Evolutionary conservation across 2,329 filamentous ascomycete species (phyloP), one percentile per base, ranked within the genome.

Genomic region (Neofusicoccum kwambonambiense): DNA sequence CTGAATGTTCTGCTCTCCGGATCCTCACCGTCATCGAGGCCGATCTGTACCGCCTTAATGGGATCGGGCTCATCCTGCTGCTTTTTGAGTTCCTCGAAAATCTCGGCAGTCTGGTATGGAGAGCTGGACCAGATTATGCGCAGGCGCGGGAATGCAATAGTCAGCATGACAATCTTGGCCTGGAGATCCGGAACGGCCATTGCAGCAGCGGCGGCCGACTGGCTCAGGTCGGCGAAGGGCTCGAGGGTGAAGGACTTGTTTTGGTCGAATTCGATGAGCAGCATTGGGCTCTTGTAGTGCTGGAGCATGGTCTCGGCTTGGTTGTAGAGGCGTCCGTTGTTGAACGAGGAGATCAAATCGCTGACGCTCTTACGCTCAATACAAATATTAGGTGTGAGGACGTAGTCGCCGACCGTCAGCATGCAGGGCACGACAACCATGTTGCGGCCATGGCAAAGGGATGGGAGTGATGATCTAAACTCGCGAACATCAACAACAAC

Each of bases 261-360:
- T 75, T 96, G 91, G 75, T 97, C 93, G 76, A 99, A 99, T 77
- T 99, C 95, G 73, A 99, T 98, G 50, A 99, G 86, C 6, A 99
- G 87, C 86, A 98, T 91, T 0, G 93, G 90, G 69, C 80, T 88
- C 73, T 90, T 90, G 85, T 99, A 99, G 79, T 98, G 89, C 75
- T 92, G 88, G 66, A 96, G 90, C 94, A 99, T 98, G 54, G 90
- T 89, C 78, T 98, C 94, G 45, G 90, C 90, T 81, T 99, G 95
- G 70, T 87, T 91, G 81, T 92, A 99, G 13, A 99, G 85, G 1
- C 95, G 89, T 12, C 95, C 95, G 75, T 97, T 93, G 70, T 90
- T 89, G 79, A 99, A 93, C 0, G 93, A 97, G 64, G 89, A 89
- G 77, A 98, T 94, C 51, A 99, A 81, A 80, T 99, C 95, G 73